Evolutionary conservation across 305 asterid species (phyloP).

Genomic region (Rubia balearica): DNA sequence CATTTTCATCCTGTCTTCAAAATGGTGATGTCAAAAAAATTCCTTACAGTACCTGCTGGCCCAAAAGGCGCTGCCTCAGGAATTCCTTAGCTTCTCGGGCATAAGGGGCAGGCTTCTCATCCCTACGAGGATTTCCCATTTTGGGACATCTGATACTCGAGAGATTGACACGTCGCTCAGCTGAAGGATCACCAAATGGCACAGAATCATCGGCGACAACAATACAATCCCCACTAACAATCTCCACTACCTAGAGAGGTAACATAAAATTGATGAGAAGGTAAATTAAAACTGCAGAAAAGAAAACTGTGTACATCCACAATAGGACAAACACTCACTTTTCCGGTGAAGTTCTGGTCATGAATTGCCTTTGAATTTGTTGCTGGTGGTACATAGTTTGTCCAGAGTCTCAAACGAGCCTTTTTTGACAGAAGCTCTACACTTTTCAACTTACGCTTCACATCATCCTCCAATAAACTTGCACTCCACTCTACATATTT

Average conservation of each 20-base stretch:
- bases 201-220: conserved; percentile 85
- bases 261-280: conserved; percentile 1
- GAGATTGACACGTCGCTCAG: conserved; percentile 90
- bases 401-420: conserved; percentile 67
- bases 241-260: conserved; percentile 73
- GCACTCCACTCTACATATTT: conserved; percentile 99
- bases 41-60: conserved; percentile 58
- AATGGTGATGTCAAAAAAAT: background rate
- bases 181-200: conserved; percentile 90
- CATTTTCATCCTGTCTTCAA: background rate
- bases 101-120: conserved; percentile 86
- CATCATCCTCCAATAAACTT: conserved; percentile 73
- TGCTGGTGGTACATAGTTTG: conserved; percentile 84
- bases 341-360: conserved; percentile 93
- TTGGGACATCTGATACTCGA: conserved; percentile 95
- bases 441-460: conserved; percentile 54
- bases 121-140: conserved; percentile 94
- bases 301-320: background rate
- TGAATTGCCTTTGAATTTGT: conserved; percentile 95
- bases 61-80: conserved; percentile 78
- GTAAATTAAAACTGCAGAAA: conserved; percentile 3
- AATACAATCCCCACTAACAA: conserved; percentile 85
- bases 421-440: conserved; percentile 92
- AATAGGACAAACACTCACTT: conserved; percentile 38
- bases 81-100: conserved; percentile 98